Percentiles rank a stretch among this genome's conserved stretches.
Conservation (phyloP, 2,329 filamentous ascomycete genomes). For the Ophiostoma ulmi region DNA sequence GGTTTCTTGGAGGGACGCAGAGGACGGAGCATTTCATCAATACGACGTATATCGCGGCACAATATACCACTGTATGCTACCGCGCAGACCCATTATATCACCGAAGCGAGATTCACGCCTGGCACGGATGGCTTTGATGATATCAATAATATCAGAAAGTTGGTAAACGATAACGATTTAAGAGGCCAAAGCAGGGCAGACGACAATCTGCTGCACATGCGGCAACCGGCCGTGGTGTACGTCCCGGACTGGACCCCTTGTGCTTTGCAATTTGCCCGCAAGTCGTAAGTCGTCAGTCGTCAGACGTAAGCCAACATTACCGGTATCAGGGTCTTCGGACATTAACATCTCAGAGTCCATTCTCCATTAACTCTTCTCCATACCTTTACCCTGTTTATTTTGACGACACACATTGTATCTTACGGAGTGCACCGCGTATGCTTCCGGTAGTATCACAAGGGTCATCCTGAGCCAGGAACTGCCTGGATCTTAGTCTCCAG, state of each 20-base stretch:
- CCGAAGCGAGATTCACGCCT: neutral
- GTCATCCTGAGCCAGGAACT: neutral
- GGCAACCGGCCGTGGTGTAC: neutral
- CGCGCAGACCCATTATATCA: neutral
- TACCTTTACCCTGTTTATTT: neutral
- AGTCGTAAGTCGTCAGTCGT: too few relatives aligned
- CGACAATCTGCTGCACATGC: constrained; percentile 4
- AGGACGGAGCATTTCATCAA: constrained; percentile 1
- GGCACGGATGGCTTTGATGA: neutral
- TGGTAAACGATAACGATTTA: neutral
- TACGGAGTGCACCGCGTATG: neutral
- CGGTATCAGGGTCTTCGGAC: neutral
- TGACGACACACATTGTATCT: neutral
- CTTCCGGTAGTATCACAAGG: constrained; percentile 3
- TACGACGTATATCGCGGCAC: constrained; percentile 6
- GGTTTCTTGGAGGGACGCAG: neutral
- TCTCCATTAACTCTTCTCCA: neutral
- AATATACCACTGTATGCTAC: neutral
- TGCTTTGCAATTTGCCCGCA: neutral
- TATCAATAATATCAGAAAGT: neutral
- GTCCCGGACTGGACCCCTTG: neutral
- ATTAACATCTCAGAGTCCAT: neutral
- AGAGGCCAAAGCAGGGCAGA: neutral
- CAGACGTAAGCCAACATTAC: neutral
- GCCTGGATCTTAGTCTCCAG: neutral